Base-by-base conservation (phyloP, 192 early-diverging fungal species). In the Linnemannia zychae region DNA sequence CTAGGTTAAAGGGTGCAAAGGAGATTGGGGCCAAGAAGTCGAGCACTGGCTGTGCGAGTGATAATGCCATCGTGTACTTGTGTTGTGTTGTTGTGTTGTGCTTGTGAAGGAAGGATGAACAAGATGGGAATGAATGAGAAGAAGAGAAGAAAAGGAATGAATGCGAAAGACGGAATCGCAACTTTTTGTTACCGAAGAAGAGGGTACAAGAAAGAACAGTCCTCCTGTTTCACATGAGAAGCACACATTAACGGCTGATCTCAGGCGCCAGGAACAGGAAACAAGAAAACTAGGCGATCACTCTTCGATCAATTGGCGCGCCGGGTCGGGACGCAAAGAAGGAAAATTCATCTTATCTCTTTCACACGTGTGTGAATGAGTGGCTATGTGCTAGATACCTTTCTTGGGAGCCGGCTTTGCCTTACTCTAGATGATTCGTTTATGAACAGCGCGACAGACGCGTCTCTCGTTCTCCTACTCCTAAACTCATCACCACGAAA, bases 1-100 rank as follows among this genome's bases (percentile, higher is more conserved):
- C 83, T 0, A 85, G 31, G 44, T 85, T 85, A 4, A 65, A 5
- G 17, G 83, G 83, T 24, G 57, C n/a, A 22, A 84, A 68, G 22
- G 66, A 65, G 40, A 84, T 73, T 2, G 76, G 72, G 17, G 31
- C 33, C 4, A 84, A 33, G 71, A 79, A 84, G 53, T 68, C 82
- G 24, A 79, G 40, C 17, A 79, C n/a, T 6, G 65, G 77, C 33
- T 78, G 65, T 1, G 68, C 68, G 38, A 79, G 17, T 9, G 49
- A 20, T 22, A 71, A 78, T 65, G 33, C 50, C 38, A 28, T 53
- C 15, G 40, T 70, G 5, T 71, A 31, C 49, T 5, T 52, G 40
- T 36, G 67, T 22, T 37, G 68, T 16, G 46, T n/a, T n/a, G n/a
- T n/a, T n/a, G n/a, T n/a, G n/a, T n/a, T 63, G 28, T 63, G 24